These are phyloP conservation scores for Torrubiellomyces zombiae DNA, from an alignment of 2,329 filamentous ascomycete genomes.

Conservation along the genomic window DNA sequence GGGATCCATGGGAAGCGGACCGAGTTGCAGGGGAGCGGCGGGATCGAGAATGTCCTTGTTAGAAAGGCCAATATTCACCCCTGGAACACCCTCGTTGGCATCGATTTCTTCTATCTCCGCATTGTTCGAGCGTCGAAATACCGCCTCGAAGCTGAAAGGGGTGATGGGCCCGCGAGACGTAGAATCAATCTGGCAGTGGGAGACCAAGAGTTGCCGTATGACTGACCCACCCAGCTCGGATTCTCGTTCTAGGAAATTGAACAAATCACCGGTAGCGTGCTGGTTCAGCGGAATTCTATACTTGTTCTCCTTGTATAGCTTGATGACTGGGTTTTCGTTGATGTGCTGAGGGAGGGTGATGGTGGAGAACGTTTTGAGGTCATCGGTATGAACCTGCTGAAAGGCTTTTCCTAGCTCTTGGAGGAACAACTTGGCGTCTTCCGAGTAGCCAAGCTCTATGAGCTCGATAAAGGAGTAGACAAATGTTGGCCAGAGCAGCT, in stretches of 20 bases:
- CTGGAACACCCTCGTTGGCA: constrained; percentile 47
- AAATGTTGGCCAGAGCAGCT: constrained; percentile 84
- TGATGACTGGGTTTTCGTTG: constrained; percentile 57
- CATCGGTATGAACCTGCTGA: constrained; percentile 61
- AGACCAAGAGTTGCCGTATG: constrained; percentile 55
- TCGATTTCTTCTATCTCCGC: constrained; percentile 47
- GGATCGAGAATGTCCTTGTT: constrained; percentile 45
- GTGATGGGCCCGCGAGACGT: constrained; percentile 46
- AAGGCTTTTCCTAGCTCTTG: constrained; percentile 51
- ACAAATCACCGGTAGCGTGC: constrained; percentile 64
- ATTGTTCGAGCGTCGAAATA: constrained; percentile 39
- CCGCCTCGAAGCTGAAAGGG: constrained; percentile 44
- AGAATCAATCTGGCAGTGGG: constrained; percentile 39
- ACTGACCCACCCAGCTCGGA: constrained; percentile 63
- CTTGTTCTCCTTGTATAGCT: constrained; percentile 70
- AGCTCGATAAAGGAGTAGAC: constrained; percentile 84
- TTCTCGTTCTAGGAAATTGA: constrained; percentile 82
- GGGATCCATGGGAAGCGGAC: constrained; percentile 66
- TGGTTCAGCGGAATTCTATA: constrained; percentile 84
- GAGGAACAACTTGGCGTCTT: constrained; percentile 61
- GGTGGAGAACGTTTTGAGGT: constrained; percentile 57
- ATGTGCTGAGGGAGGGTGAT: constrained; percentile 66
- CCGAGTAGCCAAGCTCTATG: constrained; percentile 51
- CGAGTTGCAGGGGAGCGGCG: constrained; percentile 50
- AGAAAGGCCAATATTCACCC: constrained; percentile 42